Conservation (phyloP, 2,329 filamentous ascomycete genomes). For the Pyrenophora graminea region DNA sequence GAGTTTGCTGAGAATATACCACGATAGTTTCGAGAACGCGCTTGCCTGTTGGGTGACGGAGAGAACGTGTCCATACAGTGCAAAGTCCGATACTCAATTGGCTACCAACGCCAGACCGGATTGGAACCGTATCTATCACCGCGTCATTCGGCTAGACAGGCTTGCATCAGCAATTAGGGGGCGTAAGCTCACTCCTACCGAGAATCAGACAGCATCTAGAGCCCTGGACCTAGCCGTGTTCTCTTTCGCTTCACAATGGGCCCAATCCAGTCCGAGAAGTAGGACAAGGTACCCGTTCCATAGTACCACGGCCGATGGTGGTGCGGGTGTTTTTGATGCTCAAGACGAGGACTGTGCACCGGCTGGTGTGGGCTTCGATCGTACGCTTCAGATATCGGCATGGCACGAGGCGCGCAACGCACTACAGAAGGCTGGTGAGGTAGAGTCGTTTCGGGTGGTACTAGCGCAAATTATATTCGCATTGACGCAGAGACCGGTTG, state of each 20-base stretch:
- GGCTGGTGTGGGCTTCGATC: slow-evolving; percentile 36
- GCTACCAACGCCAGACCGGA: slow-evolving; percentile 46
- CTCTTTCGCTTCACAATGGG: slow-evolving; percentile 60
- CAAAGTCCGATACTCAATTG: slow-evolving; percentile 32
- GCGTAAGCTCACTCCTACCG: slow-evolving; percentile 47
- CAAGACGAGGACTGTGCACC: slow-evolving; percentile 2
- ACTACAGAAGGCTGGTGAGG: slow-evolving; percentile 44
- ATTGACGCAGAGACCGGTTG: slow-evolving; percentile 49
- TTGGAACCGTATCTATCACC: slow-evolving; percentile 58
- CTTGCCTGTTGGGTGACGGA: slow-evolving; percentile 61
- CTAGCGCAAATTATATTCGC: slow-evolving; percentile 54
- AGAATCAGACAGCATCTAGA: slow-evolving; percentile 52
- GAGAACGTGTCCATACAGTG: slow-evolving; percentile 57
- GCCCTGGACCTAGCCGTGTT: slow-evolving; percentile 57
- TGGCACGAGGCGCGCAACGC: slow-evolving; percentile 51
- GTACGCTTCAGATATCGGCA: slow-evolving; percentile 45
- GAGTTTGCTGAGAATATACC: slow-evolving; percentile 56
- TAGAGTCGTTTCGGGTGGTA: slow-evolving; percentile 53
- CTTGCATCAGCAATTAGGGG: slow-evolving; percentile 49
- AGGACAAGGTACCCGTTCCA: slow-evolving; percentile 38
- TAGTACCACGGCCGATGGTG: slow-evolving; percentile 11
- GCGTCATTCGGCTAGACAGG: slow-evolving; percentile 55
- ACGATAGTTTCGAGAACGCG: slow-evolving; percentile 59
- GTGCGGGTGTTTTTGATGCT: slow-evolving; percentile 14
- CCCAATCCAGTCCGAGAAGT: slow-evolving; percentile 34